A percentile compares a stretch with the other conserved stretches of the same genome.
Conservation (phyloP, 2,329 filamentous ascomycete species). For the Plenodomus tracheiphilus region DNA sequence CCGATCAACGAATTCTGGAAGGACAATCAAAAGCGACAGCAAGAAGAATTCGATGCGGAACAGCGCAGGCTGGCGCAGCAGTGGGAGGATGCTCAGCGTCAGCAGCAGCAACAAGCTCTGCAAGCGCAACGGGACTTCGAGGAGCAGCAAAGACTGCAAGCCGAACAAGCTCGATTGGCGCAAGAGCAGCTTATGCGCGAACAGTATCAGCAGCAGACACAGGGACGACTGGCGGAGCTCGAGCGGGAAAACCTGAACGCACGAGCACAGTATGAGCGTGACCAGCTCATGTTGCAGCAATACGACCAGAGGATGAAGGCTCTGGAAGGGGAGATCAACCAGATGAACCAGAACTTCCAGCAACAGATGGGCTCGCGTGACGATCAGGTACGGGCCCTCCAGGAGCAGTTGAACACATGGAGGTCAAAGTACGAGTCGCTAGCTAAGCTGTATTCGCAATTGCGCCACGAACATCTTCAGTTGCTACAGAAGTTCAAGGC, state of each 20-base stretch:
- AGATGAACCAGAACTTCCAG: slow-evolving; percentile 79
- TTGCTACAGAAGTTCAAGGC: slow-evolving; percentile 94
- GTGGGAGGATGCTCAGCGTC: slow-evolving; percentile 77
- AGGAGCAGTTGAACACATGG: slow-evolving; percentile 98
- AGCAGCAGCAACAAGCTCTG: slow-evolving; percentile 79
- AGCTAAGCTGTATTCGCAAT: slow-evolving; percentile 94
- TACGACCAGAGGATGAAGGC: slow-evolving; percentile 93
- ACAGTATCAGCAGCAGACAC: slow-evolving; percentile 90
- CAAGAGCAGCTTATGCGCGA: slow-evolving; percentile 88
- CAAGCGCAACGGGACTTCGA: slow-evolving; percentile 95
- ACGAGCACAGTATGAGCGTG: slow-evolving; percentile 92
- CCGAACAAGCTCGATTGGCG: slow-evolving; percentile 86
- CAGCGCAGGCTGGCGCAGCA: slow-evolving; percentile 86
- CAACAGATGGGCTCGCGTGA: slow-evolving; percentile 89
- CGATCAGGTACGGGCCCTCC: slow-evolving; percentile 87
- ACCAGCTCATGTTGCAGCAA: slow-evolving; percentile 95
- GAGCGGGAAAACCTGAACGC: slow-evolving; percentile 95
- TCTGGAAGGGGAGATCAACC: slow-evolving; percentile 81
- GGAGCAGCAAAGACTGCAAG: slow-evolving; percentile 84
- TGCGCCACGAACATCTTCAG: slow-evolving; percentile 92
- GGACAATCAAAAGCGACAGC: slow-evolving; percentile 84
- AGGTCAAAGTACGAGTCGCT: slow-evolving; percentile 94
- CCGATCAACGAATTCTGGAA: slow-evolving; percentile 99
- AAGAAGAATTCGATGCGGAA: slow-evolving; percentile 93
- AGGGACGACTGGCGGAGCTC: slow-evolving; percentile 91